These are phyloP conservation scores for Magnolia officinalis DNA, from an alignment of 164 flowering plant genomes.

Conservation along the genomic window DNA sequence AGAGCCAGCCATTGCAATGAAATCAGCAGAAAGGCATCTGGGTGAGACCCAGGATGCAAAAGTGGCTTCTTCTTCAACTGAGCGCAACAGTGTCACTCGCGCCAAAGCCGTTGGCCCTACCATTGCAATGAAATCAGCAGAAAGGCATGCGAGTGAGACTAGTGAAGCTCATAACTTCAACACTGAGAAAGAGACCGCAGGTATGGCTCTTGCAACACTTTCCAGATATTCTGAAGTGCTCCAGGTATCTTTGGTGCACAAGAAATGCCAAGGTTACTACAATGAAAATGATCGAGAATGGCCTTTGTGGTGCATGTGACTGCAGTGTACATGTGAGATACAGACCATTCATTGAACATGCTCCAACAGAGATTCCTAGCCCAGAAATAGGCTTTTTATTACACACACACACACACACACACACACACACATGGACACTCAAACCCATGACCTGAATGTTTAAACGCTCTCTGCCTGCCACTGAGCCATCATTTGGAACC, in stretches of 20 bases:
- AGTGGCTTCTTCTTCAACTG: neutral
- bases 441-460: too few relatives aligned
- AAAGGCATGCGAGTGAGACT: slow-evolving; percentile 3
- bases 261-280: neutral
- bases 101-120: neutral
- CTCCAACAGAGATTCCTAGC: neutral
- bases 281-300: neutral
- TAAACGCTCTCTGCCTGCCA: too few relatives aligned
- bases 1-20: neutral
- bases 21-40: slow-evolving; percentile 1
- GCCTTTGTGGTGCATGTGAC: neutral
- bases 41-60: slow-evolving; percentile 1
- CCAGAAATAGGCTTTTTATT: neutral
- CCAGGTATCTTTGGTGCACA: neutral
- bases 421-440: too few relatives aligned
- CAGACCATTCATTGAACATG: neutral
- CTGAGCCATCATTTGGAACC: too few relatives aligned
- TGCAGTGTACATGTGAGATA: neutral
- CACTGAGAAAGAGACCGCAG: neutral
- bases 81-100: neutral
- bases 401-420: neutral
- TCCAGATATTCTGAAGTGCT: neutral
- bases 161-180: neutral
- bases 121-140: neutral
- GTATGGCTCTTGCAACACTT: neutral